A percentile compares a stretch with the other conserved stretches of the same genome.
phyloP scores from a whole-genome alignment of 768 basidiomycete genomes.

The Amyloporia xantha region DNA sequence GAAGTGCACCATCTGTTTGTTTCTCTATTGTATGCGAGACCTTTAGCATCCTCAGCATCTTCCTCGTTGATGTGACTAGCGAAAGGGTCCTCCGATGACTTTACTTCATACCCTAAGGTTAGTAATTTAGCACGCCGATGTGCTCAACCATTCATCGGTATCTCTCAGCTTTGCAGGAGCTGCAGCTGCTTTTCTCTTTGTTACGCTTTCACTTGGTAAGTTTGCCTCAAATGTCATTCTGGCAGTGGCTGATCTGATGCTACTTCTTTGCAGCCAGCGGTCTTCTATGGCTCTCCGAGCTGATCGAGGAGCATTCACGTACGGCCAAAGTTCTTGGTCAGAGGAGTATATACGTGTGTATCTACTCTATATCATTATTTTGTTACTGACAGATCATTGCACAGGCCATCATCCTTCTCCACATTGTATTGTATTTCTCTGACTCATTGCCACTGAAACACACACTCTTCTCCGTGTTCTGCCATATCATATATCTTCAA shows the following conservation, averaged over 20 bases:
- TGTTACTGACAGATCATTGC: background rate
- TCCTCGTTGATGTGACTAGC: background rate
- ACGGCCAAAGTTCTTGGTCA: slow-evolving; percentile 79
- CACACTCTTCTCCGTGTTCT: slow-evolving; percentile 70
- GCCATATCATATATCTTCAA: slow-evolving; percentile 85
- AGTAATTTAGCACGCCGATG: background rate
- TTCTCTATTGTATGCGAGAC: no score
- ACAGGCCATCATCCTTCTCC: slow-evolving; percentile 74
- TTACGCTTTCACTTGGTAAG: slow-evolving; percentile 86
- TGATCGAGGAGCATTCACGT: slow-evolving; percentile 91
- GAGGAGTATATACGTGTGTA: slow-evolving; percentile 79
- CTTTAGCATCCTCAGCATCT: no score
- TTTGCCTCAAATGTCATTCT: slow-evolving; percentile 8
- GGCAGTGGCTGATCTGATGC: slow-evolving; percentile 1
- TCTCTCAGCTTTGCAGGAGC: slow-evolving; percentile 62
- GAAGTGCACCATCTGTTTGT: no score
- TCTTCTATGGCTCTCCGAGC: slow-evolving; percentile 85
- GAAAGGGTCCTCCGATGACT: no score
- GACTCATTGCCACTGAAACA: slow-evolving; percentile 78
- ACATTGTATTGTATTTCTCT: slow-evolving; percentile 67
- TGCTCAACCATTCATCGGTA: background rate
- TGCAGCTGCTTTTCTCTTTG: slow-evolving; percentile 75
- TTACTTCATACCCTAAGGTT: slow-evolving; percentile 16
- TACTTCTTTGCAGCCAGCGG: slow-evolving; percentile 65
- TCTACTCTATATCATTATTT: background rate